Evolutionary conservation across 2,329 filamentous ascomycete genomes (phyloP).

Genomic region (Cephalotrichum gorgonifer): DNA sequence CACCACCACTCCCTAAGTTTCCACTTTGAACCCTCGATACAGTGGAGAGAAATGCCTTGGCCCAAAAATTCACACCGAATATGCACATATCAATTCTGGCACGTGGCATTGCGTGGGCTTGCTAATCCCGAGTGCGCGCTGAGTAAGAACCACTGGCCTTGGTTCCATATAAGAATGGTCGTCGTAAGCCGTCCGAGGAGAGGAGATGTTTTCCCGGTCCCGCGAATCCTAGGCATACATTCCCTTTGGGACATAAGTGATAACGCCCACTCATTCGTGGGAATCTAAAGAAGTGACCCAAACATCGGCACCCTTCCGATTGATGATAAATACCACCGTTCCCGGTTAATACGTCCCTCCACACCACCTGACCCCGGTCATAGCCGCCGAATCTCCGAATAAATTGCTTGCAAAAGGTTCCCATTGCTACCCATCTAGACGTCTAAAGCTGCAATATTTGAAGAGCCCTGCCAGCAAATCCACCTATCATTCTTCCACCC

Average conservation of each 20-base stretch:
- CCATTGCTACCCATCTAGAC: too few relatives aligned
- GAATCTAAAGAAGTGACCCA: not conserved
- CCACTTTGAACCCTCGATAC: too few relatives aligned
- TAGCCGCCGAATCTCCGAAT: too few relatives aligned
- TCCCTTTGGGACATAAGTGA: not conserved
- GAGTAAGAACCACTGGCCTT: not conserved
- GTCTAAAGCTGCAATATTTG: too few relatives aligned
- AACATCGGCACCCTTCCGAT: not conserved
- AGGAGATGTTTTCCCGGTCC: not conserved
- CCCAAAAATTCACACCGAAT: not conserved
- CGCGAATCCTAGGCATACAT: not conserved
- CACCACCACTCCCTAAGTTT: too few relatives aligned
- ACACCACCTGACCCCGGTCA: not conserved
- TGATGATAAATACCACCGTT: not conserved
- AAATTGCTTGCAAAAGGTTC: too few relatives aligned
- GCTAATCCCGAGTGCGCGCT: not conserved
- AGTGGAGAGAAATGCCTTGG: not conserved
- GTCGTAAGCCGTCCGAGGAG: not conserved
- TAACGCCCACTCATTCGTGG: not conserved
- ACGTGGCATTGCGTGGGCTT: not conserved
- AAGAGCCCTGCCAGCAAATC: too few relatives aligned
- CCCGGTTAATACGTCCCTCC: not conserved
- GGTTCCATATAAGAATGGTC: not conserved
- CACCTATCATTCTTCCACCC: too few relatives aligned
- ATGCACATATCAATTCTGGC: too few relatives aligned